Percentiles rank a stretch among this genome's conserved stretches.
Evolutionary conservation across 805 yeast genomes (phyloP).

Genomic region (Candida glaebosa): DNA sequence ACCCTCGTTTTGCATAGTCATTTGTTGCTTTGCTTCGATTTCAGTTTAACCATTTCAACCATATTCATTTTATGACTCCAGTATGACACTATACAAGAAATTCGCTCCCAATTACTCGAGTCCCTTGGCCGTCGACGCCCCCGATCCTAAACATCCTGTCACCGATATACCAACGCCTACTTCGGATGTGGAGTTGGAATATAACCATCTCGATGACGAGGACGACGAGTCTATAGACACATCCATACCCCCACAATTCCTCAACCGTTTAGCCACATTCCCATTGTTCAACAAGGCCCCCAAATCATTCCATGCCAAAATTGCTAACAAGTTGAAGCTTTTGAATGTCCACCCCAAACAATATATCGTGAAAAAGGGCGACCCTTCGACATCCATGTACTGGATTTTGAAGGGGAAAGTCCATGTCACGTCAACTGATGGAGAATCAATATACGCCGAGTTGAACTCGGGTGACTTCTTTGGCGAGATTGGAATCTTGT

Average conservation of each 20-base stretch:
- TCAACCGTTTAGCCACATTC: slow-evolving; percentile 50
- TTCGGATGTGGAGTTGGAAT: slow-evolving; percentile 11
- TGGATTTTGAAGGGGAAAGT: slow-evolving; percentile 78
- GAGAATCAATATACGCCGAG: slow-evolving; percentile 72
- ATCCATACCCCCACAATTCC: slow-evolving; percentile 51
- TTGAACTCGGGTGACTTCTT: slow-evolving; percentile 66
- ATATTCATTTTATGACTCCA: neutral
- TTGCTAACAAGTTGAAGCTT: slow-evolving; percentile 54
- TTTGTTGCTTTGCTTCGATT: too few relatives aligned
- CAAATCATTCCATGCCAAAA: slow-evolving; percentile 54
- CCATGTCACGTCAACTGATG: slow-evolving; percentile 73
- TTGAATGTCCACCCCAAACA: slow-evolving; percentile 67
- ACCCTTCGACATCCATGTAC: slow-evolving; percentile 72
- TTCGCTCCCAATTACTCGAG: neutral
- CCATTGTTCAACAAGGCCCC: slow-evolving; percentile 70
- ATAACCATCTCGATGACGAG: slow-evolving; percentile 9
- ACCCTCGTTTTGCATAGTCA: too few relatives aligned
- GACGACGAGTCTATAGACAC: slow-evolving; percentile 9
- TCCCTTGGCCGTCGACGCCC: neutral
- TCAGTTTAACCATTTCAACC: too few relatives aligned
- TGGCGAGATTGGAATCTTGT: slow-evolving; percentile 77
- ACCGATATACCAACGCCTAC: neutral
- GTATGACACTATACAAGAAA: neutral
- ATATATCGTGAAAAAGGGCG: slow-evolving; percentile 67
- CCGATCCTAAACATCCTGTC: neutral